Base-by-base conservation (phyloP, 2,329 filamentous ascomycete species). In the Penicillium carneum region DNA sequence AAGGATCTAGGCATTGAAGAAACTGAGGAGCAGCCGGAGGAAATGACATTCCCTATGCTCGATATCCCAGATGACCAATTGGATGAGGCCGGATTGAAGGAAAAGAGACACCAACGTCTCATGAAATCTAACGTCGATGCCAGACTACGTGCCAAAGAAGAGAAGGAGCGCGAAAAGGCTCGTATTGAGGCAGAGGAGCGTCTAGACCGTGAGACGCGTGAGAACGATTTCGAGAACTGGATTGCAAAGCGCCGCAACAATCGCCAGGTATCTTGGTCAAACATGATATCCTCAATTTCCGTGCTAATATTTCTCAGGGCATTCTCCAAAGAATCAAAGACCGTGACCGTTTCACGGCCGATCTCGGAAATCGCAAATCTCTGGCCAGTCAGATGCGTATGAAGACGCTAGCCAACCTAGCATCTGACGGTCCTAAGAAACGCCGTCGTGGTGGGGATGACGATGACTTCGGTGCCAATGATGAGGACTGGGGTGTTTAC, bases 401-500 rank as follows among this genome's bases (percentile, higher is more conserved):
- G 95, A 98, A 98, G 81, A 94, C 90, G 52, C 93, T 99, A 61
- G 95, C 95, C 62, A 97, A 97, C 73, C 88, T 99, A 1, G 95
- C 95, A 3, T 93, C 94, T 0, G 95, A 99, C 76, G 88, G 87
- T 6, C 93, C 94, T 7, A 83, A 83, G 66, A 93, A 93, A 76
- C 96, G 97, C 78, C 87, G 94, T 14, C 88, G 93, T 18, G 93
- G 92, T 8, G 91, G 90, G 4, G 94, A 98, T 74, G 95, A 99
- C 71, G 95, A 99, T 74, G 93, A 92, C 62, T 99, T 99, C 74
- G 95, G 95, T 59, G 93, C 93, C 51, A 94, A 99, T 76, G 95
- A 99, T 73, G 93, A 96, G 59, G 95, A 99, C 77, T 99, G 95
- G 95, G 92, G 92, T 60, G 92, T 99, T 14, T 99, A 99, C 78